A percentile compares a stretch with the other conserved stretches of the same genome.
phyloP scores from a whole-genome alignment of 768 basidiomycete genomes.

The Xerocomellus intermedius region DNA sequence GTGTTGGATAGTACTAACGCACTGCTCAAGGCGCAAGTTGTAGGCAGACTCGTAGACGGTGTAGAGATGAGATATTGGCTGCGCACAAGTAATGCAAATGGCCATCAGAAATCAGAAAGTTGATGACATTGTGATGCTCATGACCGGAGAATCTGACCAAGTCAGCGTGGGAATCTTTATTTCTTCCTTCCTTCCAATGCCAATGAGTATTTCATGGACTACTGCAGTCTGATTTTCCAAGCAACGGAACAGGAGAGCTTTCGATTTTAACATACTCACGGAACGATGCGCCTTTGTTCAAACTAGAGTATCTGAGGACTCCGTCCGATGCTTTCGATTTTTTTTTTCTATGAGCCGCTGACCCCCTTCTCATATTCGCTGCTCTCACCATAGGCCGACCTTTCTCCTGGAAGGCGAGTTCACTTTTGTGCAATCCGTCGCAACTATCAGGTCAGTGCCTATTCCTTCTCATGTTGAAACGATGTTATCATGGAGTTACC shows the following conservation, averaged over 20 bases:
- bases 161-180: slow-evolving; percentile 6
- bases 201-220: too few relatives aligned
- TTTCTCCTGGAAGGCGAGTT: not conserved
- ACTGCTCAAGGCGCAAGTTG: slow-evolving; percentile 81
- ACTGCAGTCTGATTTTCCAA: not conserved
- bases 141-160: not conserved
- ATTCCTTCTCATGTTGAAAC: not conserved
- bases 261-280: not conserved
- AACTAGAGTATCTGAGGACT: slow-evolving; percentile 13
- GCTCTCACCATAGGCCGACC: not conserved
- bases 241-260: not conserved
- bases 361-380: not conserved
- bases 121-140: not conserved
- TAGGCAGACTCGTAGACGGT: slow-evolving; percentile 77
- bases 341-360: not conserved
- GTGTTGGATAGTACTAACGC: slow-evolving; percentile 48
- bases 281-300: slow-evolving; percentile 3
- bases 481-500: slow-evolving; percentile 21
- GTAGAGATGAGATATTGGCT: slow-evolving; percentile 65
- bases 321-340: not conserved
- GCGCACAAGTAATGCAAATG: slow-evolving; percentile 76
- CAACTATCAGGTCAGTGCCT: not conserved
- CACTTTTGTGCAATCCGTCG: not conserved
- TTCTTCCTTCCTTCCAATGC: too few relatives aligned
- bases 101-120: slow-evolving; percentile 50